Evolutionary conservation across 2,329 filamentous ascomycete genomes (phyloP).

Genomic region (Mycosphaerella sp.): DNA sequence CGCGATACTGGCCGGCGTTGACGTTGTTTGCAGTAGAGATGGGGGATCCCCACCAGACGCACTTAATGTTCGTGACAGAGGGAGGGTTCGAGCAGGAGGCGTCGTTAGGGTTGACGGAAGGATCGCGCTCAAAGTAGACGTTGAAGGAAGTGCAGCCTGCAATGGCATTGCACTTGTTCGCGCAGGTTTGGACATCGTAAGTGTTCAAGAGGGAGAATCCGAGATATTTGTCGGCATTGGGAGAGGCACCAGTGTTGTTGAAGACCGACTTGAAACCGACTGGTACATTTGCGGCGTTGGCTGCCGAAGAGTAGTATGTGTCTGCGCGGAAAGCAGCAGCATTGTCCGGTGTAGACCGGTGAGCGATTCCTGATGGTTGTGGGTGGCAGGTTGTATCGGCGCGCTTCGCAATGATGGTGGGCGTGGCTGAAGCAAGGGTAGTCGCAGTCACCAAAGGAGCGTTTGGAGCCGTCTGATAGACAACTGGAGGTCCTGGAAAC

Average conservation of each 20-base stretch:
- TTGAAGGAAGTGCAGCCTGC: constrained; percentile 23
- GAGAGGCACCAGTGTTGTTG: constrained; percentile 13
- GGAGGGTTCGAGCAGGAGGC: constrained; percentile 32
- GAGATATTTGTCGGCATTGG: constrained; percentile 10
- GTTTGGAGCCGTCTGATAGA: constrained; percentile 11
- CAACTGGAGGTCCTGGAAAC: constrained; percentile 8
- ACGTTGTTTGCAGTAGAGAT: constrained; percentile 28
- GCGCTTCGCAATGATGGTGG: constrained; percentile 1
- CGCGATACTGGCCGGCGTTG: constrained; percentile 34
- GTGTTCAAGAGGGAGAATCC: constrained; percentile 4
- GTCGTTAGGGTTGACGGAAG: constrained; percentile 30
- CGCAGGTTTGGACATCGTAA: constrained; percentile 23
- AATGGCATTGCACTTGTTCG: constrained; percentile 19
- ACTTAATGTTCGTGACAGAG: constrained; percentile 34
- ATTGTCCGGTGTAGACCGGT: constrained; percentile 3
- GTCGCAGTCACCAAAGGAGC: constrained; percentile 12
- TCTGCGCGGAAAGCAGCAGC: constrained; percentile 10
- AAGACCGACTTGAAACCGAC: constrained; percentile 13
- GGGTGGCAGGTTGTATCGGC: constrained; percentile 7
- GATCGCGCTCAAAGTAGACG: constrained; percentile 33
- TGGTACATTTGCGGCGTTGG: constrained; percentile 8
- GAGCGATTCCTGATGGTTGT: constrained; percentile 9
- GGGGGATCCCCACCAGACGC: constrained; percentile 31
- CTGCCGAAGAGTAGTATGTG: constrained; percentile 8
- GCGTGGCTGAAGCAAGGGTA: constrained; percentile 5